Conservation (phyloP, 2,329 filamentous ascomycete species). For the Calycina marina region DNA sequence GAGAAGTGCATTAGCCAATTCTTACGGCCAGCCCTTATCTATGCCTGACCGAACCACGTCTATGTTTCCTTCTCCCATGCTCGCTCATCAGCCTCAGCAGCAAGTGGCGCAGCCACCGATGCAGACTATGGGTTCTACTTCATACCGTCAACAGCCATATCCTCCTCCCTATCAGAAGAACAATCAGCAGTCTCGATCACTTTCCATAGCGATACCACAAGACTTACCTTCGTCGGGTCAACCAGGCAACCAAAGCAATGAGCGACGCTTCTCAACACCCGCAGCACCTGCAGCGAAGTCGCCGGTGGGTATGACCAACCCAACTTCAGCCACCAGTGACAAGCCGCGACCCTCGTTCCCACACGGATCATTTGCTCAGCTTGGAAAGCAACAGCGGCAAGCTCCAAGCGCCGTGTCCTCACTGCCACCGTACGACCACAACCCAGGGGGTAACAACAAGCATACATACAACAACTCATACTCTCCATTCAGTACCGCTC, state of each 20-base stretch:
- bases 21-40: conserved; percentile 19
- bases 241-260: conserved; percentile 1
- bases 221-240: conserved; percentile 12
- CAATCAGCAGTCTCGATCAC: conserved; percentile 24
- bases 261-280: conserved; percentile 3
- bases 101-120: conserved; percentile 6
- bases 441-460: background rate
- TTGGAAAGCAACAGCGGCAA: background rate
- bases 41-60: background rate
- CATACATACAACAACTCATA: background rate
- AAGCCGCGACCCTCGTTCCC: conserved; percentile 14
- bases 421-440: conserved; percentile 18
- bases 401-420: background rate
- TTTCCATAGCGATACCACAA: conserved; percentile 29
- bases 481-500: background rate
- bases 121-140: conserved; percentile 6
- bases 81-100: conserved; percentile 16
- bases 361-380: conserved; percentile 4
- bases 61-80: conserved; percentile 16
- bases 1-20: conserved; percentile 30
- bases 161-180: conserved; percentile 22
- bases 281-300: background rate
- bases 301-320: conserved; percentile 1
- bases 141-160: conserved; percentile 29
- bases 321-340: conserved; percentile 12